Base-by-base conservation (phyloP, 352 stramenopile genomes). In the Phytophthora citricola region DNA sequence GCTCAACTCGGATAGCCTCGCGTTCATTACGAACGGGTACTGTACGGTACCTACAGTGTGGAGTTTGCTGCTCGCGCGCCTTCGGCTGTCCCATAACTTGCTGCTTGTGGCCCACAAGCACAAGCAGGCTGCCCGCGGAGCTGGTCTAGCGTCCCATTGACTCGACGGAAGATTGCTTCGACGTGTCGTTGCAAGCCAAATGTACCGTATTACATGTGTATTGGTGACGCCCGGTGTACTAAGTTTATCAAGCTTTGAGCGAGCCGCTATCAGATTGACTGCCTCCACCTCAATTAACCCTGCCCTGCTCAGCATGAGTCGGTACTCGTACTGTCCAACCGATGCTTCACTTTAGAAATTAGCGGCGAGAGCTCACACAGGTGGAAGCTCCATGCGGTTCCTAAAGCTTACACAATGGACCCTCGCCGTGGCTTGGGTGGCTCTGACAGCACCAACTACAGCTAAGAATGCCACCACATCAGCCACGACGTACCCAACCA, bases 391-490 rank as follows among this genome's bases (percentile, higher is more conserved):
- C 22, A 61, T 68, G 55, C 43, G 27, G 39, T 27, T 49, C 4
- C 45, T 54, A 4, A 27, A 12, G 38, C 15, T 38, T 51, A 17
- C 26, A 44, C 4, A 36, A 9, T 59, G 55, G 47, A 34, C 31
- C 26, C 8, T 66, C 7, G 36, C 17, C 36, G 12, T 71, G 9
- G 26, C 34, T 22, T 66, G 40, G 32, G 22, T 36, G 6, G 15
- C 39, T 22, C 15, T 43, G 4, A 44, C 29, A 26, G 15, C 40
- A 26, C 31, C 29, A 7, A 49, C 46, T 11, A 2, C n/a, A 1
- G 56, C 56, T 20, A 71, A 71, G 49, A 71, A 66, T 41, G 39
- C 47, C 11, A 66, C 55, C 31, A 65, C 62, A 2, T 46, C 62
- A 4, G 39, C 40, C 45, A 66, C 51, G 3, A 66, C 51, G 17